Base-by-base conservation (phyloP, 2,329 filamentous ascomycete species). In the Aspergillus ochraceoroseus region DNA sequence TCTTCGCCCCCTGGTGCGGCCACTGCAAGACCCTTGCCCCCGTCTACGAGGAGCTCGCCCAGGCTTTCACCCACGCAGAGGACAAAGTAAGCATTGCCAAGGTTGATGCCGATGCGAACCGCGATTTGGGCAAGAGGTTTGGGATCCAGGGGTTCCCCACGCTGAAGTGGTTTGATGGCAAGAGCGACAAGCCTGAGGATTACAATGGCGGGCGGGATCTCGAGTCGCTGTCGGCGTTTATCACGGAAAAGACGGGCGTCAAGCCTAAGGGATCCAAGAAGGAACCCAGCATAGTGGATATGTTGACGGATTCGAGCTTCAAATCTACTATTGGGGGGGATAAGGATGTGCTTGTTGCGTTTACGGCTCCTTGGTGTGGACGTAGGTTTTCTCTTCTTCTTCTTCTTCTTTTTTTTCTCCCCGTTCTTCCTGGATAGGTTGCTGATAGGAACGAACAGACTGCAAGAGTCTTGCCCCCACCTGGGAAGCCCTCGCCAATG, bases 1-100 rank as follows among this genome's bases (percentile, higher is more conserved):
- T 98, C 78, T 96, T 94, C 63, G 92, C 92, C 22, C 89, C 90
- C 15, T 98, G 92, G 92, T 98, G 92, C 62, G 94, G 92, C 20
- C 92, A 98, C 76, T 98, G 92, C 87, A 96, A 96, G 79, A 94
- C 73, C 61, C 84, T 98, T 22, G 92, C 92, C 11, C 94, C 92
- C 34, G 74, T 94, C 44, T 98, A 94, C 68, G 92, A 98, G 66
- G 86, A 98, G 63, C 80, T 98, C 29, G 92, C 80, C 32, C 66
- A 74, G 34, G 71, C 74, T 28, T 94, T 89, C 66, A 80, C 84
- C 51, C 80, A 77, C 58, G 80, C 81, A 51, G 71, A 87, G 71
- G 74, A 82, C 63, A 82, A 83, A 59, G 79, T 98, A 40, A 82
- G 83, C 61, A 88, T 98, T 61, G 92, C 85, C 55, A 98, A 96